phyloP scores from a whole-genome alignment of 768 basidiomycete species.

The Trametes sanguinea region DNA sequence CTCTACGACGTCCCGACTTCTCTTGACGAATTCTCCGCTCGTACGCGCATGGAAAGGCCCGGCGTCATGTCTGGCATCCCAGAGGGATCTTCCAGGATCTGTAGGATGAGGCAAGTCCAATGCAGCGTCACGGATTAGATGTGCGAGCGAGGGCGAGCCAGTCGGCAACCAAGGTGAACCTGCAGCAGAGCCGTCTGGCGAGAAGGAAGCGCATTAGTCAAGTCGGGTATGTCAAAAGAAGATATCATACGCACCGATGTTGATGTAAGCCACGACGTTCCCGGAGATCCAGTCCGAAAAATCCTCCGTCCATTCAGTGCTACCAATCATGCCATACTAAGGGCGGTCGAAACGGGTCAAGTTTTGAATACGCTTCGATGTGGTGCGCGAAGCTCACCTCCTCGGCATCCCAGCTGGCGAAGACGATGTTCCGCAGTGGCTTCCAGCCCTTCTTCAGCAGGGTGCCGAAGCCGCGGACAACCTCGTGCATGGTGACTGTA shows the following conservation, averaged over 20 bases:
- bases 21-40: conserved; percentile 45
- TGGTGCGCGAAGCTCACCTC: conserved; percentile 40
- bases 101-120: conserved; percentile 75
- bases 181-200: conserved; percentile 6
- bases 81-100: conserved; percentile 61
- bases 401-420: conserved; percentile 84
- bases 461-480: conserved; percentile 71
- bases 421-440: conserved; percentile 73
- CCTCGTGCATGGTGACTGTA: conserved; percentile 75
- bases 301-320: conserved; percentile 94
- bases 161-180: conserved; percentile 42
- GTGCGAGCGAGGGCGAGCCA: conserved; percentile 82
- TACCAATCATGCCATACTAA: conserved; percentile 57
- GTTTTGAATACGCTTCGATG: too few relatives aligned
- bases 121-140: conserved; percentile 69
- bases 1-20: conserved; percentile 17
- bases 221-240: too few relatives aligned
- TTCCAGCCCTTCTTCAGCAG: conserved; percentile 80
- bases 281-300: conserved; percentile 78
- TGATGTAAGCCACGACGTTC: conserved; percentile 85
- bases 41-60: conserved; percentile 48
- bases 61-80: conserved; percentile 70
- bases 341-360: too few relatives aligned
- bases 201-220: too few relatives aligned
- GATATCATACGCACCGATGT: conserved; percentile 44